Evolutionary conservation across 2,329 filamentous ascomycete genomes (phyloP).

Genomic region (Diaporthe velutina): DNA sequence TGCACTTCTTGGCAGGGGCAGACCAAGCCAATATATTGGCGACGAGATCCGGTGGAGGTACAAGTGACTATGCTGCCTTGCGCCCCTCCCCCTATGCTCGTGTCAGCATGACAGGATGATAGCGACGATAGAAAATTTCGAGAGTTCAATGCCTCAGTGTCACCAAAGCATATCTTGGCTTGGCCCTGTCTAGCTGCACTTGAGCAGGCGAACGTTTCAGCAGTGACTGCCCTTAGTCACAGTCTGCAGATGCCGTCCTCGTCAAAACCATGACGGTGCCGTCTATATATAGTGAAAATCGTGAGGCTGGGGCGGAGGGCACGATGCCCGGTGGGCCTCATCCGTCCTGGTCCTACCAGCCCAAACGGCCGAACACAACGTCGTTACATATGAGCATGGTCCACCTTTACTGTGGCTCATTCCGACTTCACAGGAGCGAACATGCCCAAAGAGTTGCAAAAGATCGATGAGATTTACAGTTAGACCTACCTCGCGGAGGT

Average conservation of each 20-base stretch:
- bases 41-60: not conserved
- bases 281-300: not conserved
- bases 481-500: not conserved
- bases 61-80: not conserved
- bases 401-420: not conserved
- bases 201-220: not conserved
- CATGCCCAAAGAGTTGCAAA: not conserved
- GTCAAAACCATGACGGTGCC: not conserved
- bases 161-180: not conserved
- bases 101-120: not conserved
- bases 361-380: not conserved
- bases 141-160: not conserved
- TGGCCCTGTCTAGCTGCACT: not conserved
- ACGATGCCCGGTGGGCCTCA: not conserved
- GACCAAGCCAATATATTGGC: conserved; percentile 25
- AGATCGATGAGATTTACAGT: no score
- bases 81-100: not conserved
- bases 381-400: not conserved
- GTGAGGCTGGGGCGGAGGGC: not conserved
- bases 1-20: conserved; percentile 16
- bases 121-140: not conserved
- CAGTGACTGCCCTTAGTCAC: not conserved
- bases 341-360: not conserved
- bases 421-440: not conserved
- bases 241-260: no score